These are phyloP conservation scores for Pinus taeda DNA, from an alignment of 75 land plant species.

Conservation along the genomic window DNA sequence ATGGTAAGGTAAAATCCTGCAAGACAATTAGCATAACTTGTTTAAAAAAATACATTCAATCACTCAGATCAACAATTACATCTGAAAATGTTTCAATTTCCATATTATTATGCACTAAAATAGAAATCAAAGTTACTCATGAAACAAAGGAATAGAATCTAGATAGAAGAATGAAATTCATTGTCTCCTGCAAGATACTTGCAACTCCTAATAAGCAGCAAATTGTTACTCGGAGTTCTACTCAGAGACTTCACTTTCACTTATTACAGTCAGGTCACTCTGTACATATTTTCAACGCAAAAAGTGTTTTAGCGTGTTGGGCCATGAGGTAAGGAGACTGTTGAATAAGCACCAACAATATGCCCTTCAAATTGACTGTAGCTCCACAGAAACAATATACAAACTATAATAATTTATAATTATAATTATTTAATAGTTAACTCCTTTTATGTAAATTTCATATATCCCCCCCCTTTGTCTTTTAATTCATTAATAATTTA, in stretches of 20 bases:
- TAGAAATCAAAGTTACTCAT: constrained; percentile 1
- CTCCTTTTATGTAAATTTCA: too few species aligned
- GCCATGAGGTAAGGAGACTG: too few species aligned
- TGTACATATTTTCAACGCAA: background rate
- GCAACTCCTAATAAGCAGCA: too few species aligned
- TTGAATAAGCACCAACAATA: too few species aligned
- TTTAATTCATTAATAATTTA: too few species aligned
- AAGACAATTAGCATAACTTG: background rate
- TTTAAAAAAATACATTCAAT: background rate
- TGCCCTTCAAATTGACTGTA: too few species aligned
- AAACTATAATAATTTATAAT: too few species aligned
- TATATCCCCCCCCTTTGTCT: too few species aligned
- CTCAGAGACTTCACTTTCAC: background rate
- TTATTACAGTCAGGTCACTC: background rate
- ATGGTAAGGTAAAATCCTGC: constrained; percentile 93
- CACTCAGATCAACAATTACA: background rate
- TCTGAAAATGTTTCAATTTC: background rate
- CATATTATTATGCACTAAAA: background rate
- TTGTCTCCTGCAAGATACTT: background rate
- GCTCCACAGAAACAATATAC: background rate
- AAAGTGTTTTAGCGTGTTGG: too few species aligned
- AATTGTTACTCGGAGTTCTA: background rate
- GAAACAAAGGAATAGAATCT: background rate
- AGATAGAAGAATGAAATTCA: background rate
- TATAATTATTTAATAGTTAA: too few species aligned